Base-by-base conservation (phyloP, 1,139 yeast genomes). In the Blastobotrys raffinosifermentans region DNA sequence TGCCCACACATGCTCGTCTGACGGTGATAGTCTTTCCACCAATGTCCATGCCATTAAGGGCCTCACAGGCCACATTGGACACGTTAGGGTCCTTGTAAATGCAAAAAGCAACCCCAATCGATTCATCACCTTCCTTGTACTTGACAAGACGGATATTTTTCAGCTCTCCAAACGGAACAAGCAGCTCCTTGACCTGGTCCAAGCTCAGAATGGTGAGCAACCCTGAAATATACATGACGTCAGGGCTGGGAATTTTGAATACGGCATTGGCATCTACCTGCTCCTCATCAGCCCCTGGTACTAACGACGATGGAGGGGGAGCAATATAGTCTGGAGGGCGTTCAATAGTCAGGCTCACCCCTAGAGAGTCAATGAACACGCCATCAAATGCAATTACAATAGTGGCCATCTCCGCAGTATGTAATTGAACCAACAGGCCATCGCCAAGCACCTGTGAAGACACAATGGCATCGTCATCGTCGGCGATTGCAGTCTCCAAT, bases 251-350 rank as follows among this genome's bases (percentile, higher is more conserved):
- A 6, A 30, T 21, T 9, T 39, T 25, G 41, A 33, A 11, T 22
- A 22, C 25, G 25, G 25, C 25, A 3, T 42, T 47, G 9, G 57
- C 63, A 10, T 51, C 61, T 5, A 57, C 39, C 7, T 55, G 55
- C 2, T 54, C 54, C 6, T 41, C 47, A 4, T 32, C 38, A 4
- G 19, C 22, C 5, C 19, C 19, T 10, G 20, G 20, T 18, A 19
- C 23, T 30, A 25, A 4, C 11, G 39, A 20, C 8, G 29, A 25
- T 4, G 23, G 41, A 18, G 31, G 54, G 2, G 69, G 66, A 8
- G 73, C 69, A 18, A 80, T 69, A 49, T 79, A 84, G 43, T 77
- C 81, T n/a, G 64, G 61, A 1, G 93, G 91, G 49, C 94, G 67
- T 7, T 57, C 46, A 2, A 79, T 53, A 2, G 45, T 50, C 10